A percentile compares a stretch with the other conserved stretches of the same genome.
Conservation (phyloP, 1,139 yeast species). For the Sugiyamaella castrensis region DNA sequence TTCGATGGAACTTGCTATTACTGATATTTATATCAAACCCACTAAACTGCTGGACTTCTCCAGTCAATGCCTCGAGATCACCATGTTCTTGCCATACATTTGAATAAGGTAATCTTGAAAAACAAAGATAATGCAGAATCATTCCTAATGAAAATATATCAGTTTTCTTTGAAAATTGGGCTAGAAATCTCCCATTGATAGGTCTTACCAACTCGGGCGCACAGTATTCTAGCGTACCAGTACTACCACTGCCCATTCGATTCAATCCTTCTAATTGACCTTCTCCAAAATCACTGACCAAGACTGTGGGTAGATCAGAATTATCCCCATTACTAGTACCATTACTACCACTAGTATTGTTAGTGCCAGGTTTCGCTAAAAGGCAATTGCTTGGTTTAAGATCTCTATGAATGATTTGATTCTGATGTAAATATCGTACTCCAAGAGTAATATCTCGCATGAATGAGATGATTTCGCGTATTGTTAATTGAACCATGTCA, state of each 20-base stretch:
- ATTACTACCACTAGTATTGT: constrained; percentile 13
- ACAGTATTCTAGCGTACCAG: constrained; percentile 83
- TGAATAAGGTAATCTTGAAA: constrained; percentile 66
- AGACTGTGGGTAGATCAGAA: constrained; percentile 55
- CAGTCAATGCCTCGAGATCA: constrained; percentile 39
- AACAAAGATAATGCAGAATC: constrained; percentile 70
- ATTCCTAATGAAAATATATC: constrained; percentile 83
- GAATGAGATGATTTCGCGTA: constrained; percentile 58
- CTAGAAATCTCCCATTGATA: constrained; percentile 32
- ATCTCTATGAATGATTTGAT: constrained; percentile 80
- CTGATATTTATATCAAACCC: constrained; percentile 31
- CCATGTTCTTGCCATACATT: constrained; percentile 32
- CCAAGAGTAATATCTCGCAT: constrained; percentile 68
- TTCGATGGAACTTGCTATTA: constrained; percentile 29
- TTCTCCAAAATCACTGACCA: constrained; percentile 89
- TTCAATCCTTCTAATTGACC: constrained; percentile 66
- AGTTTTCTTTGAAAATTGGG: constrained; percentile 63
- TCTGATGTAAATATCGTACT: constrained; percentile 64
- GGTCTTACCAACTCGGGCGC: constrained; percentile 71
- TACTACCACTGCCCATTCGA: constrained; percentile 64
- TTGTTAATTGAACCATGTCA: constrained; percentile 35
- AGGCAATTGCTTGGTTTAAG: constrained; percentile 86
- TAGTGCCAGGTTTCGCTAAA: constrained; percentile 43
- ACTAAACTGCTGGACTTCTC: constrained; percentile 41
- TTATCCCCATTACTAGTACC: constrained; percentile 18